Percentiles rank a stretch among this genome's conserved stretches.
Conservation (phyloP, 805 yeast species). For the Yamadazyma takamatsuzukensis region DNA sequence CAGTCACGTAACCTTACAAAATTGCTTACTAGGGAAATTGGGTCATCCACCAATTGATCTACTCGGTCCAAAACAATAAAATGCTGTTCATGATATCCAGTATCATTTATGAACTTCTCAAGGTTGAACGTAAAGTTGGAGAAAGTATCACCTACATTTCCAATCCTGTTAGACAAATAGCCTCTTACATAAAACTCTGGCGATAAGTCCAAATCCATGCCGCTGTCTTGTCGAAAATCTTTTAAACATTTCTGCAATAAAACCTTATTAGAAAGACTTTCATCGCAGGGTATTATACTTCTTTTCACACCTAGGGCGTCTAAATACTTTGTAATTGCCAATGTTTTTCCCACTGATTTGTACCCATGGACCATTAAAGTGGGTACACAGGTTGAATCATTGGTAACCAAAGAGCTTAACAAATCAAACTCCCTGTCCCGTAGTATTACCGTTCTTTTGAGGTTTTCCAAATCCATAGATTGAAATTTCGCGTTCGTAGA, state of each 20-base stretch:
- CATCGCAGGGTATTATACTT: slow-evolving; percentile 42
- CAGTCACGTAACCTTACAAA: slow-evolving; percentile 44
- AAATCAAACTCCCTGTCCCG: slow-evolving; percentile 34
- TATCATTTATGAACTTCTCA: slow-evolving; percentile 32
- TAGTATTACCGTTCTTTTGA: slow-evolving; percentile 17
- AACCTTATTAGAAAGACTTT: slow-evolving; percentile 36
- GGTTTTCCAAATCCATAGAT: too few relatives aligned
- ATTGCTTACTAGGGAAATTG: slow-evolving; percentile 36
- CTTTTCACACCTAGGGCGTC: slow-evolving; percentile 20
- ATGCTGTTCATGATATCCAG: slow-evolving; percentile 30
- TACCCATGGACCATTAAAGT: slow-evolving; percentile 46
- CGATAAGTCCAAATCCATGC: slow-evolving; percentile 18
- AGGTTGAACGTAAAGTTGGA: slow-evolving; percentile 38
- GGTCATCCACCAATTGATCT: slow-evolving; percentile 44
- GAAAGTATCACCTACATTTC: slow-evolving; percentile 38
- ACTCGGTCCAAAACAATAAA: slow-evolving; percentile 46
- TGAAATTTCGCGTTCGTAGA: too few relatives aligned
- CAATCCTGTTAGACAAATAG: slow-evolving; percentile 21
- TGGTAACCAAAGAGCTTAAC: slow-evolving; percentile 31
- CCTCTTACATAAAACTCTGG: slow-evolving; percentile 23
- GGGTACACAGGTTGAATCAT: slow-evolving; percentile 27
- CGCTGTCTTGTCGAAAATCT: slow-evolving; percentile 34
- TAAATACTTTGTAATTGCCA: slow-evolving; percentile 30
- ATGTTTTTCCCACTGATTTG: slow-evolving; percentile 47
- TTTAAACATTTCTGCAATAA: slow-evolving; percentile 41